phyloP scores from a whole-genome alignment of 2,329 filamentous ascomycete species.

The Botryosphaeria dothidea region DNA sequence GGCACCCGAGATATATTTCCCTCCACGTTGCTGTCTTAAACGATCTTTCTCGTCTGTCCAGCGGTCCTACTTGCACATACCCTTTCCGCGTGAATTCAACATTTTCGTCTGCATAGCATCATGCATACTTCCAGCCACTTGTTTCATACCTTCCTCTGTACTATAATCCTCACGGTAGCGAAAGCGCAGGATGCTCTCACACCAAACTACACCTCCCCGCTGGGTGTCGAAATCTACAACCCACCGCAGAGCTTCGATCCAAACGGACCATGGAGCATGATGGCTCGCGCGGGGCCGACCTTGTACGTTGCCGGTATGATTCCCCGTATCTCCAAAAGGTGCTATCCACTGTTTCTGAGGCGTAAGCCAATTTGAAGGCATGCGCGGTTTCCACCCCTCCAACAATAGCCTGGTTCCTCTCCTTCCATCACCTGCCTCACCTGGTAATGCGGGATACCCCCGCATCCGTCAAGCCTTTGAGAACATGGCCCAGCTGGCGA shows the following conservation, averaged over 20 bases:
- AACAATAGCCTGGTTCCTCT: conserved; percentile 33
- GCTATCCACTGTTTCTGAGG: no score
- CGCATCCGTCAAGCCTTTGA: conserved; percentile 35
- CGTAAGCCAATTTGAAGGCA: no score
- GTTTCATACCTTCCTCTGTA: background rate
- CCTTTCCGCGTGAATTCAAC: no score
- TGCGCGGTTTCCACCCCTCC: conserved; percentile 34
- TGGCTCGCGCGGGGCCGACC: conserved; percentile 28
- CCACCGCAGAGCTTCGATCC: conserved; percentile 18
- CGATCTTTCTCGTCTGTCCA: background rate
- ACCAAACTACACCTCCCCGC: conserved; percentile 21
- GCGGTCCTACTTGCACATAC: no score
- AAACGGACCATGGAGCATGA: conserved; percentile 22
- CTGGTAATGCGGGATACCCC: conserved; percentile 23
- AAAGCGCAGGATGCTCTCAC: background rate
- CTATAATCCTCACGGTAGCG: background rate
- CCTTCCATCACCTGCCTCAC: background rate
- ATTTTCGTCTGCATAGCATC: no score
- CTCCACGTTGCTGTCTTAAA: no score
- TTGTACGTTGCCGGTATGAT: conserved; percentile 30
- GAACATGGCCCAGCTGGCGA: conserved; percentile 35
- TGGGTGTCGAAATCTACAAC: conserved; percentile 22
- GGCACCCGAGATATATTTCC: no score
- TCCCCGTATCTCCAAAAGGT: no score
- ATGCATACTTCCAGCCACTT: background rate